Conservation (phyloP, 2,329 filamentous ascomycete species). For the Parascedosporium putredinis region DNA sequence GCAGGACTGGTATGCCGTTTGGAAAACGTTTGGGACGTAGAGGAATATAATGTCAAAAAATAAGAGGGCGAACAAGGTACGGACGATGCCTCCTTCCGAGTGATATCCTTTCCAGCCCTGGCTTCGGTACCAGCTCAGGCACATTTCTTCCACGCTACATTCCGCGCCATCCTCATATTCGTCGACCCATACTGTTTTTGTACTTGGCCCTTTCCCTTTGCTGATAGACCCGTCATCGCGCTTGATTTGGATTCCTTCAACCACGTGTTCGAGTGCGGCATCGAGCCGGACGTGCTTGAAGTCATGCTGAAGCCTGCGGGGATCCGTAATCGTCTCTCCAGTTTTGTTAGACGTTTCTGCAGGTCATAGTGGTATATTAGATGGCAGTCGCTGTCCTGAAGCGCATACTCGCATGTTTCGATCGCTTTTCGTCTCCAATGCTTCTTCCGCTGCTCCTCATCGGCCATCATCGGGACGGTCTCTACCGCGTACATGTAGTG, state of each 20-base stretch:
- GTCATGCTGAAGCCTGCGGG: slow-evolving; percentile 80
- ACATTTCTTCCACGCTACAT: slow-evolving; percentile 90
- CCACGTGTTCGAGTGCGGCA: slow-evolving; percentile 62
- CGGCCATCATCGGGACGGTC: slow-evolving; percentile 25
- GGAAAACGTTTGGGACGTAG: slow-evolving; percentile 93
- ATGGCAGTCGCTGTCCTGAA: slow-evolving; percentile 84
- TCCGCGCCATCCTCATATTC: slow-evolving; percentile 57
- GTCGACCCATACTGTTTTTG: slow-evolving; percentile 83
- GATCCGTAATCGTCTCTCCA: slow-evolving; percentile 72
- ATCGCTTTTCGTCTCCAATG: slow-evolving; percentile 72
- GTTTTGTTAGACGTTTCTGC: slow-evolving; percentile 84
- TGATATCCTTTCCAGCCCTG: slow-evolving; percentile 93
- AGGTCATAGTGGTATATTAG: slow-evolving; percentile 89
- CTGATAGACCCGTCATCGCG: slow-evolving; percentile 35
- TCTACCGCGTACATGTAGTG: slow-evolving; percentile 73
- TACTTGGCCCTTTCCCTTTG: slow-evolving; percentile 34
- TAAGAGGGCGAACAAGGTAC: slow-evolving; percentile 83
- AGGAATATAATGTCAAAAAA: slow-evolving; percentile 91
- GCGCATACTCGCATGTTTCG: slow-evolving; percentile 71
- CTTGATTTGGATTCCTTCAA: slow-evolving; percentile 71
- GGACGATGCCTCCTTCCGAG: slow-evolving; percentile 78
- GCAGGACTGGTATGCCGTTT: slow-evolving; percentile 89
- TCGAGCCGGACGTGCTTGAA: slow-evolving; percentile 76
- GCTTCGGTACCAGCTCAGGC: slow-evolving; percentile 71
- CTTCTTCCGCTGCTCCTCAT: slow-evolving; percentile 54